Evolutionary conservation across 768 basidiomycete species (phyloP), one percentile per base, ranked within the genome.

Genomic region (Termitomyces sp.): DNA sequence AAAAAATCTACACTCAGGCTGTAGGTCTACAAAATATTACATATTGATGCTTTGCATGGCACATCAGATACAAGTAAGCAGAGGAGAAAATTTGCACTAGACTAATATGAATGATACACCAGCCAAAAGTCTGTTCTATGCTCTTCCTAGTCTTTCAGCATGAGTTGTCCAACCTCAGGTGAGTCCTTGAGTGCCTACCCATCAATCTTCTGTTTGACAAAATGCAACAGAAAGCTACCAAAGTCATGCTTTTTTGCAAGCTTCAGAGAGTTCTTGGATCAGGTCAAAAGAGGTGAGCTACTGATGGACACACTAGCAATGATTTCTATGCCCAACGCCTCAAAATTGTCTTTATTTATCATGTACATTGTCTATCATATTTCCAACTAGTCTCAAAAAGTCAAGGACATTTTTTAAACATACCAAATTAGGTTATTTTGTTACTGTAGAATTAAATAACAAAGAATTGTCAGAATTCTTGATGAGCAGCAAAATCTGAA

Each of bases 61-160:
- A 21, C 9, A 65, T 50, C 10, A 58, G 57, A 26, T 37, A 43
- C 28, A 30, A 19, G 46, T 55, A 32, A 17, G 46, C 21, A 28
- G 12, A 21, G 17, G 5, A 34, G 15, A 17, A 32, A 21, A 2
- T 1, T 40, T 45, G 4, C 22, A 15, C 17, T 28, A 2, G 42
- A 34, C 40, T 32, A 7, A 38, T 30, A 17, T 28, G 24, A 19
- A 21, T 51, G 11, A 12, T 12, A 43, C 24, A 11, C 1, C n/a
- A 35, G 22, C 15, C 3, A 87, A 88, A 63, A 90, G 88, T 0
- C 63, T 92, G 0, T 82, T 94, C 64, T 93, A 82, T 64, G 84
- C 86, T 2, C 77, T 87, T 32, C 87, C 89, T 0, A 87, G 84
- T 61, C 90, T 88, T 0, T 93, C 90, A 0, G 90, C 85, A 0